Base-by-base conservation (phyloP, 2,329 filamentous ascomycete genomes). In the Penicillium olsonii region DNA sequence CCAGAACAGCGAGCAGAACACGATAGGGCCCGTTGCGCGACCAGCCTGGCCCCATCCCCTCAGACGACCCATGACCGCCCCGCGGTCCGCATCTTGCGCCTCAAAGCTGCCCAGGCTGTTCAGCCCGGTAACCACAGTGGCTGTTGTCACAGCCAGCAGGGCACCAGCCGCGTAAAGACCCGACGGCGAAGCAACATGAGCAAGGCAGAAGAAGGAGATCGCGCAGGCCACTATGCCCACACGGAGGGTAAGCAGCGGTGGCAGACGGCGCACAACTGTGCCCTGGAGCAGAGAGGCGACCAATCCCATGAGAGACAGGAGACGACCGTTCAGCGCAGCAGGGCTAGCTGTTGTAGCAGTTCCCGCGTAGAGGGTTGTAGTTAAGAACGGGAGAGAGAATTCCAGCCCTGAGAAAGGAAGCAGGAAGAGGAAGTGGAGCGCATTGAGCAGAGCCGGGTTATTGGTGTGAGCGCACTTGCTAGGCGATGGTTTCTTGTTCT, bases 401-500 rank as follows among this genome's bases (percentile, higher is more conserved):
- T 99, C 94, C 87, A 99, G 92, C 53, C 94, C 94, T 2, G 90
- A 96, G 74, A 99, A 99, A 73, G 96, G 96, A 11, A 99, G 84
- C 52, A 99, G 84, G 71, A 99, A 99, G 39, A 87, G 75, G 65
- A 97, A 87, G 71, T 99, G 94, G 0, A 90, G 85, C 1, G 87
- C 74, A 68, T 96, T 96, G 39, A 99, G 84, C 11, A 95, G 69
- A 24, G 83, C 74, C 59, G 94, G 90, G 3, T 87, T 90, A 72
- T 97, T 97, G 3, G 90, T 95, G 50, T 87, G 79, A 19, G 20
- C 29, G 24, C 29, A 26, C 20, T 41, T 20, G n/a, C 12, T 15
- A 12, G 22, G 4, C 2, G 14, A 22, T 18, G 20, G 37, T n/a
- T 37, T 34, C 12, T 29, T 40, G 18, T 48, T 37, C n/a, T 42